Conservation (phyloP, 352 stramenopile genomes). For the Globisporangium ultimum region DNA sequence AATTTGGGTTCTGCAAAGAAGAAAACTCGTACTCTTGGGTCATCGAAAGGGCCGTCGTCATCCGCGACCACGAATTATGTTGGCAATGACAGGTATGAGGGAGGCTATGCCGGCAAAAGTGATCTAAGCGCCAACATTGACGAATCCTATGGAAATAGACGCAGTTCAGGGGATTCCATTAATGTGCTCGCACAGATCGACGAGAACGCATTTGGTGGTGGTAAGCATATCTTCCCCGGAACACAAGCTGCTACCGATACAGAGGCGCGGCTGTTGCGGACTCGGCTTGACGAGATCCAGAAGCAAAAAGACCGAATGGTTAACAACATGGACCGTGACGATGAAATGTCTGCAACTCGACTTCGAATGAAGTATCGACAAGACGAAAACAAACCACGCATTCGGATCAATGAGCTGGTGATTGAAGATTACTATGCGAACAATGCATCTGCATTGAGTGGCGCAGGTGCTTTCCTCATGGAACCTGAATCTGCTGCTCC, state of each 20-base stretch:
- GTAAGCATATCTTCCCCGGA: conserved; percentile 60
- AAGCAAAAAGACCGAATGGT: conserved; percentile 73
- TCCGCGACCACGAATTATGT: neutral
- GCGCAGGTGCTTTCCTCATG: conserved; percentile 56
- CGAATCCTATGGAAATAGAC: conserved; percentile 9
- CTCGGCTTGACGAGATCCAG: conserved; percentile 69
- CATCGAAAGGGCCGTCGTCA: conserved; percentile 8
- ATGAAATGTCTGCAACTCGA: conserved; percentile 55
- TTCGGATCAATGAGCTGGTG: conserved; percentile 81
- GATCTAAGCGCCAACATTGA: conserved; percentile 21
- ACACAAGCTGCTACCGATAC: conserved; percentile 70
- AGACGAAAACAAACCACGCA: conserved; percentile 37
- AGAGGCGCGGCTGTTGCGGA: conserved; percentile 76
- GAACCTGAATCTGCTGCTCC: conserved; percentile 18
- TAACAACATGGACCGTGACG: conserved; percentile 30
- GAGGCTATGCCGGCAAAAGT: conserved; percentile 8
- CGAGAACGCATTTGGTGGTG: conserved; percentile 70
- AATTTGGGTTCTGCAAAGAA: conserved; percentile 46
- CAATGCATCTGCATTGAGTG: conserved; percentile 10
- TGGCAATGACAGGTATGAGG: neutral
- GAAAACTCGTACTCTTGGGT: conserved; percentile 22
- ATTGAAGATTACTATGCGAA: conserved; percentile 85
- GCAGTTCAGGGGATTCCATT: conserved; percentile 15
- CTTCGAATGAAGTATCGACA: conserved; percentile 47
- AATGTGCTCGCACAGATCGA: conserved; percentile 79